phyloP scores from a whole-genome alignment of 2,329 filamentous ascomycete genomes.

The Coleophoma cylindrospora region DNA sequence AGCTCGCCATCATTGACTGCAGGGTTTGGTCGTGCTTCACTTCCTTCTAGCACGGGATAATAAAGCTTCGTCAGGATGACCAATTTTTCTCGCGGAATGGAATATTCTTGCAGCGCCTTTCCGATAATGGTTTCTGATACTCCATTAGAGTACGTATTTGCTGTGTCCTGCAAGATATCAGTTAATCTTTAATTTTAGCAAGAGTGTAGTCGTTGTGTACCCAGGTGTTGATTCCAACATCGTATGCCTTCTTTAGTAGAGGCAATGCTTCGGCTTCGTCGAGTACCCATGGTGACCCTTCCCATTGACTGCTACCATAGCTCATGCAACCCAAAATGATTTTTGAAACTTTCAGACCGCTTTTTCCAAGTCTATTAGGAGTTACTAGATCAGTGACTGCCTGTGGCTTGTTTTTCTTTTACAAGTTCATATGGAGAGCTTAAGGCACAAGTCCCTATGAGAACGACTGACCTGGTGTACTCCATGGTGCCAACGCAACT shows the following conservation, averaged over 20 bases:
- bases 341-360: conserved; percentile 55
- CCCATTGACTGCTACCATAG: conserved; percentile 47
- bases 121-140: conserved; percentile 47
- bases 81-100: conserved; percentile 49
- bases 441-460: not conserved
- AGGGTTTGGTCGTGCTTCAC: conserved; percentile 10
- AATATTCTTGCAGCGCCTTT: conserved; percentile 54
- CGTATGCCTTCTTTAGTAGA: conserved; percentile 57
- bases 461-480: not conserved
- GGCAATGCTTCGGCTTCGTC: conserved; percentile 45
- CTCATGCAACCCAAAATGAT: conserved; percentile 63
- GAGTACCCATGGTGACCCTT: conserved; percentile 43
- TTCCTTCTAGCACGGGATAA: conserved; percentile 29
- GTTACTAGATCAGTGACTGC: too few relatives aligned
- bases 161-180: conserved; percentile 32
- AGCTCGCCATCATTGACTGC: not conserved
- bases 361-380: not conserved
- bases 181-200: not conserved
- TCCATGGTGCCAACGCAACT: not conserved
- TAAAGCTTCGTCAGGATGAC: conserved; percentile 55
- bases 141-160: conserved; percentile 53
- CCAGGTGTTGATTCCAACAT: conserved; percentile 35
- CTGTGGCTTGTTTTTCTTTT: too few relatives aligned
- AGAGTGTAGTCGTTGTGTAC: not conserved
- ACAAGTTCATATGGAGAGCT: too few relatives aligned